Percentiles rank a stretch among this genome's conserved stretches.
Conservation (phyloP, 1,139 yeast genomes). For the Pichia sp. region DNA sequence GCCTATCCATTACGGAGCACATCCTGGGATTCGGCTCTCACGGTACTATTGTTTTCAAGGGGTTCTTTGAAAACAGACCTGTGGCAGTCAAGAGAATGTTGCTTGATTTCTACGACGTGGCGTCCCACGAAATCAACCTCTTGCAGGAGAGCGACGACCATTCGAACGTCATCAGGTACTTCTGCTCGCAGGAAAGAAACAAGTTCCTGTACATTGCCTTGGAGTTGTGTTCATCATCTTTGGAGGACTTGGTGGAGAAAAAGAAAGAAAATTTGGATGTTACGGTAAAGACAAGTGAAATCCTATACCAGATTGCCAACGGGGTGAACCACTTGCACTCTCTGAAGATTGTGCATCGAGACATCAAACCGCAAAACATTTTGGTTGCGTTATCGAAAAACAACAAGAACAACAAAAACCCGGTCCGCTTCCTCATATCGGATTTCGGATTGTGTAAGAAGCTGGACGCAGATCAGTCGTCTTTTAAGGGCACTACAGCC, state of each 20-base stretch:
- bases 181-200: constrained; percentile 84
- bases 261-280: constrained; percentile 38
- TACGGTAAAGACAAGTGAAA: constrained; percentile 44
- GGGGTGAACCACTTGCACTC: constrained; percentile 88
- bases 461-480: constrained; percentile 85
- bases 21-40: constrained; percentile 93
- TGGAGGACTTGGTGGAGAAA: constrained; percentile 77
- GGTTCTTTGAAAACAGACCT: constrained; percentile 84
- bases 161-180: constrained; percentile 89
- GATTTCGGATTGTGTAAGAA: constrained; percentile 96
- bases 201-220: constrained; percentile 88
- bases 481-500: constrained; percentile 87
- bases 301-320: constrained; percentile 71
- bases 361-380: constrained; percentile 92
- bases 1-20: constrained; percentile 62
- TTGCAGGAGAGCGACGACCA: constrained; percentile 95
- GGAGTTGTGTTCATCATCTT: constrained; percentile 83
- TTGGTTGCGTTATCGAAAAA: constrained; percentile 70
- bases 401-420: constrained; percentile 25
- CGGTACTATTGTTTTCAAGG: constrained; percentile 91
- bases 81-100: constrained; percentile 96
- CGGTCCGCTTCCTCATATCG: constrained; percentile 72
- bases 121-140: constrained; percentile 86
- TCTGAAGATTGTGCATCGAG: constrained; percentile 90
- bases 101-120: constrained; percentile 87